Evolutionary conservation across 2,329 filamentous ascomycete species (phyloP).

Genomic region (Diaporthe aspalathi): DNA sequence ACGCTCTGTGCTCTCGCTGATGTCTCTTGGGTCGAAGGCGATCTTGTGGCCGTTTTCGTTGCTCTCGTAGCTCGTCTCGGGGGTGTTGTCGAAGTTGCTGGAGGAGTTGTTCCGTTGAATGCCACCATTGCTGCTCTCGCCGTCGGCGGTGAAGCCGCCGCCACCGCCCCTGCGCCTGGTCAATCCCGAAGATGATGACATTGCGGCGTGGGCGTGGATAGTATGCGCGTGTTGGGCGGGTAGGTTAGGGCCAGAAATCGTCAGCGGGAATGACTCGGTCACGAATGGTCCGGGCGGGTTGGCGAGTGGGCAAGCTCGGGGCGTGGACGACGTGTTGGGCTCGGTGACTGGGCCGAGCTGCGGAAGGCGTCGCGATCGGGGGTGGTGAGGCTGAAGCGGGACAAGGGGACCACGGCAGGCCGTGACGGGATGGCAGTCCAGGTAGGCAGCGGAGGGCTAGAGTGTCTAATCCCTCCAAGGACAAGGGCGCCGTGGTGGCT

Average conservation of each 20-base stretch:
- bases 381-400: neutral
- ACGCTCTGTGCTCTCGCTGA: conserved; percentile 94
- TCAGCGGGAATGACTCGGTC: conserved; percentile 4
- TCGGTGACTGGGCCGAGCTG: conserved; percentile 17
- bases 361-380: conserved; percentile 18
- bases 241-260: conserved; percentile 8
- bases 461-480: conserved; percentile 10
- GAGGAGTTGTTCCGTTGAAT: conserved; percentile 67
- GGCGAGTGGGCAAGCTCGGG: neutral
- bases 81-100: conserved; percentile 64
- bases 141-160: conserved; percentile 62
- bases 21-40: conserved; percentile 95
- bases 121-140: conserved; percentile 64
- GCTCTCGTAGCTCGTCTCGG: conserved; percentile 88
- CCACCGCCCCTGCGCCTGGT: conserved; percentile 76
- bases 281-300: conserved; percentile 9
- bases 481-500: conserved; percentile 12
- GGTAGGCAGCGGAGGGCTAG: neutral
- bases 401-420: conserved; percentile 11
- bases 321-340: conserved; percentile 8
- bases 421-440: conserved; percentile 3
- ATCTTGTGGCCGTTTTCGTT: conserved; percentile 98
- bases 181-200: conserved; percentile 62
- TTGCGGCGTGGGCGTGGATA: conserved; percentile 34
- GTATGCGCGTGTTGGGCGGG: neutral